A percentile compares a stretch with the other conserved stretches of the same genome.
Evolutionary conservation across 73 alveolate genomes (phyloP).

Genomic region (Blepharisma japonicum): DNA sequence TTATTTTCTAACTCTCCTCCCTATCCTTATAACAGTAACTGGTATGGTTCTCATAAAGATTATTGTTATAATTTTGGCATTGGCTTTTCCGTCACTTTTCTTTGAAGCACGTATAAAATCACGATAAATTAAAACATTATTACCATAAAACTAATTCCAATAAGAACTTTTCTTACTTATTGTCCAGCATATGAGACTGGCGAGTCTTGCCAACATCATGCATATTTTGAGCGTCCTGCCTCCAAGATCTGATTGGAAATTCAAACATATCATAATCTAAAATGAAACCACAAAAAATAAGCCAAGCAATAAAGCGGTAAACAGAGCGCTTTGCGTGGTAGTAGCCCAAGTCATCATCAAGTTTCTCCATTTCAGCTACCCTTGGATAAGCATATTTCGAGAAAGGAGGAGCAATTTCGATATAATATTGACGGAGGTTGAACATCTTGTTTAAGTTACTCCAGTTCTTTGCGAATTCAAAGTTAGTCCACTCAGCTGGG

Average conservation of each 20-base stretch:
- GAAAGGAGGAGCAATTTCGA: slow-evolving; percentile 30
- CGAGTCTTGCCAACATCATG: slow-evolving; percentile 14
- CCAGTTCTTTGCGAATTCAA: slow-evolving; percentile 21
- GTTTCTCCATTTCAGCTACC: not conserved
- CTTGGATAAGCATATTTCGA: slow-evolving; percentile 22
- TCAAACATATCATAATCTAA: slow-evolving; percentile 18
- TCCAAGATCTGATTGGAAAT: not conserved
- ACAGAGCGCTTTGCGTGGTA: slow-evolving; percentile 4
- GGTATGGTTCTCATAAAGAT: too few species aligned
- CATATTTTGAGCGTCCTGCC: not conserved
- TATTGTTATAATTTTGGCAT: too few species aligned
- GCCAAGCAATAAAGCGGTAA: slow-evolving; percentile 16
- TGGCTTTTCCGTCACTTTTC: too few species aligned
- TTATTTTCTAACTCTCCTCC: too few species aligned
- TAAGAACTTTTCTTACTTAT: too few species aligned
- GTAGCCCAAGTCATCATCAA: slow-evolving; percentile 27
- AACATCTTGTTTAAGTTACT: slow-evolving; percentile 7
- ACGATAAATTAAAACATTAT: too few species aligned
- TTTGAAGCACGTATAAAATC: too few species aligned
- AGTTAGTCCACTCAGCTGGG: not conserved
- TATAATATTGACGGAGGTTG: not conserved
- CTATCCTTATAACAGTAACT: too few species aligned
- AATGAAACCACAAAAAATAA: not conserved
- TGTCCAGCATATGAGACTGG: too few species aligned
- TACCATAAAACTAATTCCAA: too few species aligned